Evolutionary conservation across 2,329 filamentous ascomycete species (phyloP).

Genomic region (Trichoderma sp.): DNA sequence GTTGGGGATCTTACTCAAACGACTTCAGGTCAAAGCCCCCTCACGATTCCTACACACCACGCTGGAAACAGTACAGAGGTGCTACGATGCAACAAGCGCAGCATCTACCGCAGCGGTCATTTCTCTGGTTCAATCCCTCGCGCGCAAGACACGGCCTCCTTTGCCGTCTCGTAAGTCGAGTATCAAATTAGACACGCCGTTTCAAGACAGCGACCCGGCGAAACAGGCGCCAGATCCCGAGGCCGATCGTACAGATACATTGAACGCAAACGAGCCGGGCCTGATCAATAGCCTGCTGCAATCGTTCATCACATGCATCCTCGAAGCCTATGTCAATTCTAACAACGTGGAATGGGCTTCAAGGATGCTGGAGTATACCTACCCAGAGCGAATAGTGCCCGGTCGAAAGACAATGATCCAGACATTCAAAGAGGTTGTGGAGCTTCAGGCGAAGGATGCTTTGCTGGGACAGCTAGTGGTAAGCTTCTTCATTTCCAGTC

Average conservation of each 20-base stretch:
- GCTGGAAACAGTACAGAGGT: constrained; percentile 70
- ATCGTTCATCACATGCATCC: constrained; percentile 75
- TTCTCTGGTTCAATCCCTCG: constrained; percentile 70
- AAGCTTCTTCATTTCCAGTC: constrained; percentile 35
- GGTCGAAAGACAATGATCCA: constrained; percentile 64
- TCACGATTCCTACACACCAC: constrained; percentile 78
- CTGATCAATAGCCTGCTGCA: constrained; percentile 69
- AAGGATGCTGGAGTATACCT: constrained; percentile 69
- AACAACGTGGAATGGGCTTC: constrained; percentile 65
- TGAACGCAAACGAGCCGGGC: constrained; percentile 59
- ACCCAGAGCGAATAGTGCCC: constrained; percentile 66
- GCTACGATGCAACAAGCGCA: constrained; percentile 65
- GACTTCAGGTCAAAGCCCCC: constrained; percentile 77
- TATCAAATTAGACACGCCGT: constrained; percentile 58
- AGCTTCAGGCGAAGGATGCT: constrained; percentile 63
- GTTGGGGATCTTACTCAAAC: constrained; percentile 71
- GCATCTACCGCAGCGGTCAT: constrained; percentile 72
- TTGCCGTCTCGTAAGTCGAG: constrained; percentile 64
- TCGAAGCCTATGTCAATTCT: constrained; percentile 72
- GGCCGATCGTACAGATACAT: constrained; percentile 44
- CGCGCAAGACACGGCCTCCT: constrained; percentile 67
- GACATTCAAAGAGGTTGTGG: constrained; percentile 66
- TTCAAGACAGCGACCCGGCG: constrained; percentile 57
- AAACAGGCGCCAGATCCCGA: constrained; percentile 66
- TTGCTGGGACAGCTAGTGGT: constrained; percentile 74